phyloP scores from a whole-genome alignment of 2,329 filamentous ascomycete species.

The Sarocladium brachiariae region DNA sequence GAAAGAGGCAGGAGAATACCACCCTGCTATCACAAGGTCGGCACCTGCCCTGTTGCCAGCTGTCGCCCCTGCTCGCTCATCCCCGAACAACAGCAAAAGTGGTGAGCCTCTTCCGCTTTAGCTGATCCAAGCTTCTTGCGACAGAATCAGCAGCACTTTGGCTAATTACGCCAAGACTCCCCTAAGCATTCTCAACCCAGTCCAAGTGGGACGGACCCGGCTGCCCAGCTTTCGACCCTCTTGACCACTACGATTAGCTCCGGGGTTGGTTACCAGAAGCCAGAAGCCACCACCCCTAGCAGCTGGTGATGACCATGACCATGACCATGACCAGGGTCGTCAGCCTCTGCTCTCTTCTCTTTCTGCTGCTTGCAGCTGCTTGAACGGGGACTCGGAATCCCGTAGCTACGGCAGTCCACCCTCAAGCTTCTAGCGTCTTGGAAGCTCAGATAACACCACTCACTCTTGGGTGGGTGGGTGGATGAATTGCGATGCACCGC shows the following conservation, averaged over 20 bases:
- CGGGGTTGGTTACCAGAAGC: slow-evolving; percentile 1
- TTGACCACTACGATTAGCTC: background rate
- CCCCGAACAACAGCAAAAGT: too few species aligned
- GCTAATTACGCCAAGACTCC: slow-evolving; percentile 2
- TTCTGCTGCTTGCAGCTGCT: background rate
- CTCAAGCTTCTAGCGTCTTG: slow-evolving; percentile 8
- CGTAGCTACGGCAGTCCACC: background rate
- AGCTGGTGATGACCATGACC: too few species aligned
- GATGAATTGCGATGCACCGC: too few species aligned
- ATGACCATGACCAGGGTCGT: background rate
- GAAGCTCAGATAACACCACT: slow-evolving; percentile 2
- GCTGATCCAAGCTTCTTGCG: too few species aligned
- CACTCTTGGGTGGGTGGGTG: background rate
- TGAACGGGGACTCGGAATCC: background rate
- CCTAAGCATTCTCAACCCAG: background rate
- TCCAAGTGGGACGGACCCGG: too few species aligned
- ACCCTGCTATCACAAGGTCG: background rate
- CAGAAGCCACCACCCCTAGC: too few species aligned
- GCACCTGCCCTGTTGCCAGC: background rate
- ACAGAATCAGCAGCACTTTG: background rate
- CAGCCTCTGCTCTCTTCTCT: too few species aligned
- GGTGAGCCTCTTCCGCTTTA: too few species aligned
- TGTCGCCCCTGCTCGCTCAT: background rate
- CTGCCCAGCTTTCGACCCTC: background rate
- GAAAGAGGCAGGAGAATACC: background rate